Evolutionary conservation across 176 grass and related monocot species (phyloP), one percentile per base, ranked within the genome.

Genomic region (Oryza officinalis): DNA sequence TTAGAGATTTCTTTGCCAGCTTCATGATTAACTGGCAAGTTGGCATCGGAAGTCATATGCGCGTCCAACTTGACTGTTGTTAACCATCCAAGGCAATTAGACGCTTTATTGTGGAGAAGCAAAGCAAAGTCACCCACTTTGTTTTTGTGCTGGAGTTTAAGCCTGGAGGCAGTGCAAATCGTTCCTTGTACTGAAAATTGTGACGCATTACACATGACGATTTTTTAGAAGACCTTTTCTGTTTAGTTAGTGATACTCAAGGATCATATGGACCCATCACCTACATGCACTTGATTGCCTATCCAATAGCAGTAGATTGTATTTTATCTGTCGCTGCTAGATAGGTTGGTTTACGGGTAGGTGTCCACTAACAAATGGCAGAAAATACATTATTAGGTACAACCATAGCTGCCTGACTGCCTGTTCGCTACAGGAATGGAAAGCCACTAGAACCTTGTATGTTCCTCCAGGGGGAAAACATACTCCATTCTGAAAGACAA

Each of bases 341-440:
- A 63, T 27, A 13, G 61, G 25, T 27, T 64, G 7, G 61, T 25
- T 65, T 25, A 61, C 1, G n/a, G 54, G 14, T 25, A 25, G 5
- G 33, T 72, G 22, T 27, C 41, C 69, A 10, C 57, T 86, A 65
- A 73, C 28, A 45, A 80, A 52, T 65, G n/a, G 46, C 22, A 60
- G 13, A 31, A 10, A 17, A 7, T 60, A 46, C 20, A 72, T 25
- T 65, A 46, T 33, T 74, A 50, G 28, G 40, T 32, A 13, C 11
- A 60, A 77, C 6, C 25, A 43, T 70, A 78, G 4, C 47, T 70
- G 44, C 65, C 32, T 12, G 12, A 10, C 33, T 70, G 43, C 65
- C 32, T 18, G 8, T 28, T 18, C 4, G 4, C 8, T 11, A 77
- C 35, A n/a, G 35, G 26, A 45, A 2, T 63, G 22, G 25, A 80